These are phyloP conservation scores for Serendipita sp. DNA, from an alignment of 1,284 basidiomycete species.

Conservation along the genomic window DNA sequence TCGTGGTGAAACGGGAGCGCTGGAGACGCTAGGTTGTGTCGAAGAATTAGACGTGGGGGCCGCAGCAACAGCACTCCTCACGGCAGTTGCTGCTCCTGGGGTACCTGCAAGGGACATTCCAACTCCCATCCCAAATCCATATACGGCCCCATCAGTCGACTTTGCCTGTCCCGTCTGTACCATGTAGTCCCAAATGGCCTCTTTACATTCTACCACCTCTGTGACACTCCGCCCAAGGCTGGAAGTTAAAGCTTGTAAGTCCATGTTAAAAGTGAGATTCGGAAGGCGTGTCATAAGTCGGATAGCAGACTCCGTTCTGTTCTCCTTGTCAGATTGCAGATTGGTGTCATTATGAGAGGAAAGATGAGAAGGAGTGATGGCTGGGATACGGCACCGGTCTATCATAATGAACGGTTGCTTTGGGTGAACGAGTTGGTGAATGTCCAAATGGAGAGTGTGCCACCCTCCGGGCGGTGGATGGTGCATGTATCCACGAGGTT, in stretches of 20 bases:
- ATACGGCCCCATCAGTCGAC: not conserved
- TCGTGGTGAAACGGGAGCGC: not conserved
- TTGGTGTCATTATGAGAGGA: not conserved
- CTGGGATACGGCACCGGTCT: not conserved
- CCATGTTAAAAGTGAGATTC: constrained; percentile 36
- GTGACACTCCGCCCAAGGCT: constrained; percentile 41
- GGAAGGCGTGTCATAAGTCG: constrained; percentile 27
- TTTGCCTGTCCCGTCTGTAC: constrained; percentile 22
- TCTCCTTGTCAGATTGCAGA: not conserved
- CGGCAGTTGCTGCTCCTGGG: too few species aligned
- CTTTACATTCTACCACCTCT: constrained; percentile 49
- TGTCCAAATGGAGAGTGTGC: not conserved
- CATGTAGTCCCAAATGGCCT: constrained; percentile 66
- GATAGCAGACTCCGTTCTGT: not conserved
- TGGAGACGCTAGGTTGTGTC: not conserved
- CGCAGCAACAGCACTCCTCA: not conserved
- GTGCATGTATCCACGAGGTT: not conserved
- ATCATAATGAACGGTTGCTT: not conserved
- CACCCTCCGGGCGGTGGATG: not conserved
- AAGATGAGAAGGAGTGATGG: not conserved
- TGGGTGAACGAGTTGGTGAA: not conserved
- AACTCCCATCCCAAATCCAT: not conserved
- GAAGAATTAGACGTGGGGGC: not conserved
- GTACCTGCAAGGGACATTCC: not conserved
- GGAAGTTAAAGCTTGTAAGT: constrained; percentile 41